These are phyloP conservation scores for Clitopilus passeckerianus DNA, from an alignment of 768 basidiomycete species.

Conservation along the genomic window DNA sequence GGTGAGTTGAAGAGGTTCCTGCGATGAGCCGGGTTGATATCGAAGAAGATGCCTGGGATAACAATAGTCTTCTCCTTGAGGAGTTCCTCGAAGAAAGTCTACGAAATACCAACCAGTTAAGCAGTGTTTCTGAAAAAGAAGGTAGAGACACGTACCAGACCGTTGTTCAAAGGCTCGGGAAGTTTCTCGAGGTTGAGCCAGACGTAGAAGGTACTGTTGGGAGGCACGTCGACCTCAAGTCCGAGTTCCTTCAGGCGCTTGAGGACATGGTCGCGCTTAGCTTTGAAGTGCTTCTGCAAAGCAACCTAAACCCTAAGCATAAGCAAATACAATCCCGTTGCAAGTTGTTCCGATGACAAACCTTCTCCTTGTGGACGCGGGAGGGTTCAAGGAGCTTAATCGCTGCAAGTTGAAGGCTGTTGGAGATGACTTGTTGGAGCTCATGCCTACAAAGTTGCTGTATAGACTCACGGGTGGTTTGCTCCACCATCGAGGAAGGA, in stretches of 20 bases:
- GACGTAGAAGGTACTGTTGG: conserved; percentile 86
- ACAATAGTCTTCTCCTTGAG: conserved; percentile 89
- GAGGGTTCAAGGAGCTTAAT: conserved; percentile 74
- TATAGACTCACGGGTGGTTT: conserved; percentile 72
- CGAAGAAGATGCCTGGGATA: conserved; percentile 89
- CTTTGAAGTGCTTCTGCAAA: conserved; percentile 86
- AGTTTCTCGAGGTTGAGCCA: conserved; percentile 86
- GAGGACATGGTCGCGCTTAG: conserved; percentile 88
- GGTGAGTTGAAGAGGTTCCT: conserved; percentile 88
- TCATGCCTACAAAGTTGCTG: background rate
- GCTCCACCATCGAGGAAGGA: conserved; percentile 95
- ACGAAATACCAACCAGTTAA: background rate
- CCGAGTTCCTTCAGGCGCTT: conserved; percentile 73
- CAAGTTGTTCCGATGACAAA: conserved; percentile 12
- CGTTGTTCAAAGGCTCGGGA: conserved; percentile 81
- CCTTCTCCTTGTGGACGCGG: conserved; percentile 67
- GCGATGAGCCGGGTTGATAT: conserved; percentile 77
- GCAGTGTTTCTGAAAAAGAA: background rate
- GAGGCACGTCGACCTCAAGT: conserved; percentile 73
- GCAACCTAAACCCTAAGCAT: conserved; percentile 43
- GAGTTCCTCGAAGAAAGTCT: conserved; percentile 93
- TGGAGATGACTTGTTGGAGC: background rate
- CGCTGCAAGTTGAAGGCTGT: conserved; percentile 82
- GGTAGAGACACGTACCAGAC: conserved; percentile 45
- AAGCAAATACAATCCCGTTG: background rate